phyloP scores from a whole-genome alignment of 2,329 filamentous ascomycete species.

The Venturia aucupariae region DNA sequence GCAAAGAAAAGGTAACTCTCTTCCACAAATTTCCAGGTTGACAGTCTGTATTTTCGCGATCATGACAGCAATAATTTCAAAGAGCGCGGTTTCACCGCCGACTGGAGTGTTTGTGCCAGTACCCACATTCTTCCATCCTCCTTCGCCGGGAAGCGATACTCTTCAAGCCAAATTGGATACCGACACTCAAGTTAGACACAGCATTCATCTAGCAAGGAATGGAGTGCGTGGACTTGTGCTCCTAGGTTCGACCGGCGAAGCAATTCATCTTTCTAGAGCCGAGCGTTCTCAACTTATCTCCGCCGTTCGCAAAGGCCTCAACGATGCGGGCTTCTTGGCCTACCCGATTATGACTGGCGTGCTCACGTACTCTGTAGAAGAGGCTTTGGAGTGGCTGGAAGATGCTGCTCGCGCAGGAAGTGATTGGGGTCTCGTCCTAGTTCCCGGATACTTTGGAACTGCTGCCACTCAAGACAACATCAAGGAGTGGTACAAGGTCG shows the following conservation, averaged over 20 bases:
- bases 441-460: conserved; percentile 56
- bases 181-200: conserved; percentile 48
- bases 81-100: background rate
- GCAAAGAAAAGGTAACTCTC: background rate
- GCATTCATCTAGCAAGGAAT: conserved; percentile 49
- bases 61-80: background rate
- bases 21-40: background rate
- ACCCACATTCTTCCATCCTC: conserved; percentile 54
- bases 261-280: conserved; percentile 49
- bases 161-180: conserved; percentile 45
- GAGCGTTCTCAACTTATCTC: conserved; percentile 47
- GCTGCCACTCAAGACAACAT: conserved; percentile 50
- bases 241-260: conserved; percentile 56
- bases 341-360: conserved; percentile 56
- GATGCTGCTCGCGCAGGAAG: conserved; percentile 47
- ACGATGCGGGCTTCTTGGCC: conserved; percentile 46
- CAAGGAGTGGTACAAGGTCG: conserved; percentile 49
- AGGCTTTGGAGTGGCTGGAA: conserved; percentile 48
- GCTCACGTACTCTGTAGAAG: conserved; percentile 52
- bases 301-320: conserved; percentile 45
- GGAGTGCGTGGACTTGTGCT: conserved; percentile 54
- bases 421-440: conserved; percentile 55
- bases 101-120: conserved; percentile 24
- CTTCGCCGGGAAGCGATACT: conserved; percentile 31
- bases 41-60: background rate